Percentiles rank a stretch among this genome's conserved stretches.
Evolutionary conservation across 2,329 filamentous ascomycete species (phyloP).

Genomic region (Cladobotryum mycophilum): DNA sequence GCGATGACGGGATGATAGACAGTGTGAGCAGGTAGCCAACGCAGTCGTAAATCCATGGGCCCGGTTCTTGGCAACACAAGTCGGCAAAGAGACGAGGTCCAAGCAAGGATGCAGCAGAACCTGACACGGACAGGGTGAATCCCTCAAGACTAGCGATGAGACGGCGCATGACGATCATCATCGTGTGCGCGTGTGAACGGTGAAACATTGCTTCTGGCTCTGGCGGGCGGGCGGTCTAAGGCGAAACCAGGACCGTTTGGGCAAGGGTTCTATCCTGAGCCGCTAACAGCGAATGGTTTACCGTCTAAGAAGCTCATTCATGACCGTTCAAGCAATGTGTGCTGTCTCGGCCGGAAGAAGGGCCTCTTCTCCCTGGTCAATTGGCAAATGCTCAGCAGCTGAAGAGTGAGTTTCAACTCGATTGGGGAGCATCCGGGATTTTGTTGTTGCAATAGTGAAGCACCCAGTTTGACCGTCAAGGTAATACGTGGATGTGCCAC

Average conservation of each 20-base stretch:
- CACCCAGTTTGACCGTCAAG: no score
- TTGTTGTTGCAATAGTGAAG: no score
- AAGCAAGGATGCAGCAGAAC: constrained; percentile 1
- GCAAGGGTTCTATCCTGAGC: not conserved
- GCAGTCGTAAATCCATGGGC: constrained; percentile 8
- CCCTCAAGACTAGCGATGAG: not conserved
- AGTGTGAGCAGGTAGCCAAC: not conserved
- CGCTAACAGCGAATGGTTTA: not conserved
- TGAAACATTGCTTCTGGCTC: not conserved
- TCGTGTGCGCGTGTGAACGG: not conserved
- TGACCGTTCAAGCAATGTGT: not conserved
- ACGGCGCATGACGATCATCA: not conserved
- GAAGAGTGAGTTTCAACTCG: not conserved
- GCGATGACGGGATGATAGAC: constrained; percentile 5
- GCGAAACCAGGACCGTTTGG: not conserved
- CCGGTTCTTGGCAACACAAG: constrained; percentile 12
- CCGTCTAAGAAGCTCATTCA: not conserved
- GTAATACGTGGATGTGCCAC: no score
- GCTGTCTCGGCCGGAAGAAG: not conserved
- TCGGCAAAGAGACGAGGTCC: not conserved
- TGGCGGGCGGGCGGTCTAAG: not conserved
- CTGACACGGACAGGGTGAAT: not conserved
- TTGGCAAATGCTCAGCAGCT: not conserved
- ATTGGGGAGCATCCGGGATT: not conserved
- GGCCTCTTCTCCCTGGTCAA: not conserved